phyloP scores from a whole-genome alignment of 805 yeast species.

The Priceomyces melissophilus region DNA sequence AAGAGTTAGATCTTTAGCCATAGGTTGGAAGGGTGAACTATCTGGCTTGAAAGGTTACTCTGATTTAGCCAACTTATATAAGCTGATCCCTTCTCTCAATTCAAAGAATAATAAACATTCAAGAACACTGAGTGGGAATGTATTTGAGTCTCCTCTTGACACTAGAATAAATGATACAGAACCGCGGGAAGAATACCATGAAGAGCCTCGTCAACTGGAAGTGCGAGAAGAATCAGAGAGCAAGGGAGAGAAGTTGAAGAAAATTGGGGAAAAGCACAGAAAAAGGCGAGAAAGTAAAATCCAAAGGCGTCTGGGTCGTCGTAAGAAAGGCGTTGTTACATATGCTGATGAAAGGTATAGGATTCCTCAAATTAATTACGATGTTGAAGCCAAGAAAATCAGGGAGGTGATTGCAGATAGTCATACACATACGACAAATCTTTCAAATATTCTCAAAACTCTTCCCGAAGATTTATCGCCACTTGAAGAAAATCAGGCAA shows the following conservation, averaged over 20 bases:
- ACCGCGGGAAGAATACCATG: neutral
- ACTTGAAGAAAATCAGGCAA: slow-evolving; percentile 58
- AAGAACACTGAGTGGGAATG: slow-evolving; percentile 5
- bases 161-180: neutral
- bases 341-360: slow-evolving; percentile 50
- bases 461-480: slow-evolving; percentile 51
- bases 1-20: slow-evolving; percentile 48
- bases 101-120: too few species aligned
- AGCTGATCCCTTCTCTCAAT: slow-evolving; percentile 32
- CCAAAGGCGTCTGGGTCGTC: slow-evolving; percentile 14
- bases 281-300: slow-evolving; percentile 7
- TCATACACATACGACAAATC: slow-evolving; percentile 66
- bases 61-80: slow-evolving; percentile 46
- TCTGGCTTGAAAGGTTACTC: slow-evolving; percentile 46
- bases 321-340: slow-evolving; percentile 11
- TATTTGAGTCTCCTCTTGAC: slow-evolving; percentile 2
- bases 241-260: slow-evolving; percentile 9
- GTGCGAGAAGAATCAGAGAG: slow-evolving; percentile 6
- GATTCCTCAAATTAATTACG: slow-evolving; percentile 67
- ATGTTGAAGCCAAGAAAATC: slow-evolving; percentile 71
- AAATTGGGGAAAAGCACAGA: neutral
- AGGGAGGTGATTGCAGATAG: slow-evolving; percentile 68
- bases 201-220: neutral
- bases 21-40: slow-evolving; percentile 66
- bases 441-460: slow-evolving; percentile 48